Base-by-base conservation (phyloP, 2,329 filamentous ascomycete species). In the Fusarium goolgardi region DNA sequence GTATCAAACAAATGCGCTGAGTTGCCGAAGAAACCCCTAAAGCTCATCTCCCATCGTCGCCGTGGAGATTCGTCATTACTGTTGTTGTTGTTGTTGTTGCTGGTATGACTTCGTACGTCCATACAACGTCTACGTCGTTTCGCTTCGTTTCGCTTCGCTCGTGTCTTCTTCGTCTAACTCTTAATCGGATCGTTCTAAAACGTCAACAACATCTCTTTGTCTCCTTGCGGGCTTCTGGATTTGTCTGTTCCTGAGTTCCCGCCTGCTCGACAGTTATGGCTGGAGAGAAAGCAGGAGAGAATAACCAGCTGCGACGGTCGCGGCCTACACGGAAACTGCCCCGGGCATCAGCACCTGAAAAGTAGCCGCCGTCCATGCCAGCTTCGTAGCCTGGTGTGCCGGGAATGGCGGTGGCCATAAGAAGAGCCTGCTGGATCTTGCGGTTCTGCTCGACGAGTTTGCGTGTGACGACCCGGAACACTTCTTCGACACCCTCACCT, bases 401-500 rank as follows among this genome's bases (percentile, higher is more conserved):
- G 0, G 84, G 83, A 1, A 82, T 80, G 6, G 84, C 83, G 3
- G 84, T 85, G 18, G 86, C 86, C n/a, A 83, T 81, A 3, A 86
- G 75, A 55, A 88, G 78, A 12, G 85, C 86, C 70, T 86, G 85
- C 77, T 88, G 86, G 76, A 88, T 85, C 80, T 86, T 87, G 71
- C 86, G 84, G 75, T 88, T 88, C 81, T 88, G 86, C 78, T 88
- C 86, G 70, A 88, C 86, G 58, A 89, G 83, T 77, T 89, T 89
- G 62, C 86, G 81, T 35, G 86, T 85, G 16, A 89, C 86, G 41
- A 88, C 86, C 21, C 95, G 87, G 74, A 98, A 98, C 0, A 99
- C 94, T 79, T 98, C 96, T 73, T 98, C 96, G 20, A 99, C 94
- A 20, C 95, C 95, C 82, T 97, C 94, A 58, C 94, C 94, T 74